phyloP scores from a whole-genome alignment of 2,329 filamentous ascomycete genomes.

The Coniella vitis region DNA sequence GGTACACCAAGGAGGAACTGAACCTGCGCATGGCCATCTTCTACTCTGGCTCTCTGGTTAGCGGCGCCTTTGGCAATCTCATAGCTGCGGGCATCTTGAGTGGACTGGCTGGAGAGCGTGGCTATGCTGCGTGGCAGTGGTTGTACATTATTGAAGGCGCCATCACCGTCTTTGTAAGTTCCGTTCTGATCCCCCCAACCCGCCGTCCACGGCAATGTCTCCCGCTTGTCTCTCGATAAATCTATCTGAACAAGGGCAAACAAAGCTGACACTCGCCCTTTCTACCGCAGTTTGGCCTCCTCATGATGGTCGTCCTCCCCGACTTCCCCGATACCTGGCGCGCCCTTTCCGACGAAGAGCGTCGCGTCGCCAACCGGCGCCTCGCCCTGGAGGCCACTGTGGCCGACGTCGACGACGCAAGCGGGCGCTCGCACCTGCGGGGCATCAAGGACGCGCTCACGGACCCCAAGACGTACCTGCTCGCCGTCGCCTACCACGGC shows the following conservation, averaged over 20 bases:
- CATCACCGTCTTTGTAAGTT: constrained; percentile 11
- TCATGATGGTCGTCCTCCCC: constrained; percentile 11
- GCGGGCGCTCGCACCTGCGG: constrained; percentile 13
- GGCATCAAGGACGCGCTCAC: constrained; percentile 14
- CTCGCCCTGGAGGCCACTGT: constrained; percentile 14
- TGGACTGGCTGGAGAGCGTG: constrained; percentile 7
- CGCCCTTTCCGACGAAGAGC: constrained; percentile 11
- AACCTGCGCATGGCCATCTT: constrained; percentile 15
- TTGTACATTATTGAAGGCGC: constrained; percentile 14
- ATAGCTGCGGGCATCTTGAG: constrained; percentile 13
- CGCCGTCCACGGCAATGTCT: background rate
- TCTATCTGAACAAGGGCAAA: no score
- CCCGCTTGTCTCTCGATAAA: background rate
- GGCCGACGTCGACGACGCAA: constrained; percentile 11
- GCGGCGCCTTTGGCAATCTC: constrained; percentile 14
- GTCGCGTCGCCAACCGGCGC: constrained; percentile 10
- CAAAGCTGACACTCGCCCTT: background rate
- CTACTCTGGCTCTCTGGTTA: constrained; percentile 11
- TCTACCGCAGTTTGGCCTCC: constrained; percentile 2
- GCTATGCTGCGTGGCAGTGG: constrained; percentile 13
- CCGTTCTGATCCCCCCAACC: background rate
- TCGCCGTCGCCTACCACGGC: constrained; percentile 13
- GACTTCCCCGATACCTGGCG: constrained; percentile 15
- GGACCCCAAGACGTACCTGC: constrained; percentile 14
- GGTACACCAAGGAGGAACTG: constrained; percentile 14